phyloP scores from a whole-genome alignment of 352 stramenopile species.

The Thraustochytrium striatum region DNA sequence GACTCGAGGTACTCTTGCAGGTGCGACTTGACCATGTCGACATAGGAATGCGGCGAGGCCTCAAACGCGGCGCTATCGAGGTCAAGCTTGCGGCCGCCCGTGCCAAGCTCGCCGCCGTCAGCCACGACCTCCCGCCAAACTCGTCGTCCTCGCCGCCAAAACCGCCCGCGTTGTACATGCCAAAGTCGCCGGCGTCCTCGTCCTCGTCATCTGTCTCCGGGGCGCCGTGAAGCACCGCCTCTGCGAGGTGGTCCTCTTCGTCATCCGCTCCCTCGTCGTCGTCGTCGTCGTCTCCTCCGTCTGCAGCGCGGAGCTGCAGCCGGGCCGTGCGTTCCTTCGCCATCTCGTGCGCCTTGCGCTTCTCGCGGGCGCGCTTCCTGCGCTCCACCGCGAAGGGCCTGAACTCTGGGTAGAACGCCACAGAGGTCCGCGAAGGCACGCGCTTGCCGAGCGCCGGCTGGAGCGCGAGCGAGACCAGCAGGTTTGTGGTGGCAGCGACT shows the following conservation, averaged over 20 bases:
- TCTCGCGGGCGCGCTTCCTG: background rate
- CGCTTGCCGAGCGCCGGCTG: background rate
- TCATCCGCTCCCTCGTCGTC: background rate
- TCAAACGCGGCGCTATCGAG: no score
- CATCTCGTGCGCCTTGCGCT: no score
- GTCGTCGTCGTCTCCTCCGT: background rate
- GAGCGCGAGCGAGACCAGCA: background rate
- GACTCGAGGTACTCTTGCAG: constrained; percentile 32
- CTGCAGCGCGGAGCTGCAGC: background rate
- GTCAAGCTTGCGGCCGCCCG: no score
- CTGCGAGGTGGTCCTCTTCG: background rate
- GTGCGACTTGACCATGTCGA: constrained; percentile 32
- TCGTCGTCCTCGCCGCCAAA: no score
- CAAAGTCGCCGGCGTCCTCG: background rate
- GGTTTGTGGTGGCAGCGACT: background rate
- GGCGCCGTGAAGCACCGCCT: background rate
- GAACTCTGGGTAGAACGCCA: background rate
- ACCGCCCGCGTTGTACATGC: no score
- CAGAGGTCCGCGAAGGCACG: background rate
- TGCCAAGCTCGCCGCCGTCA: no score
- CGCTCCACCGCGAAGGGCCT: background rate
- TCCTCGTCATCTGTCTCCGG: background rate
- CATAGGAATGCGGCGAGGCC: constrained; percentile 18
- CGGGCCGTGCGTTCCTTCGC: no score
- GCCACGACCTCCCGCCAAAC: no score